A percentile compares a stretch with the other conserved stretches of the same genome.
phyloP scores from a whole-genome alignment of 306 rosid species.

The Pterocarpus santalinus region DNA sequence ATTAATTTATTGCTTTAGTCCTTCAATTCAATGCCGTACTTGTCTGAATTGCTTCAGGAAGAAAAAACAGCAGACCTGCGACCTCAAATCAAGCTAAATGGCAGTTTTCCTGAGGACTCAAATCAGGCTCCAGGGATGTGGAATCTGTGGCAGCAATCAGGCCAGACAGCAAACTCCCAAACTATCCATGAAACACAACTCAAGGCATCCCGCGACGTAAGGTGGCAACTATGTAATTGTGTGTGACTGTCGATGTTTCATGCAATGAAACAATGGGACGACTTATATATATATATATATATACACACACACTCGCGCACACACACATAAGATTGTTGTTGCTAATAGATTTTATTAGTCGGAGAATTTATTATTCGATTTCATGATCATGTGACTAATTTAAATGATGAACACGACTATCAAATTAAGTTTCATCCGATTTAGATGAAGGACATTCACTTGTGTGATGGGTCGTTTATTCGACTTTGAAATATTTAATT shows the following conservation, averaged over 20 bases:
- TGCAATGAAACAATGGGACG: too few species aligned
- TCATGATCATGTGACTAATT: too few species aligned
- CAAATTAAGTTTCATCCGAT: too few species aligned
- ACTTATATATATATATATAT: too few species aligned
- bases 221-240: slow-evolving; percentile 82
- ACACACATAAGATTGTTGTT: too few species aligned
- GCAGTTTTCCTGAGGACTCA: slow-evolving; percentile 47
- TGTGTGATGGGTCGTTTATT: too few species aligned
- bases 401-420: too few species aligned
- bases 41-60: slow-evolving; percentile 54
- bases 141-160: slow-evolving; percentile 51
- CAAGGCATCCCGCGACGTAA: slow-evolving; percentile 99
- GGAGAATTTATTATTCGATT: too few species aligned
- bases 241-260: neutral
- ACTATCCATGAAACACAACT: slow-evolving; percentile 75
- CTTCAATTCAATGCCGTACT: neutral
- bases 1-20: neutral
- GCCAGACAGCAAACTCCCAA: slow-evolving; percentile 42
- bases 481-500: too few species aligned
- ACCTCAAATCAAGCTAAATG: slow-evolving; percentile 66
- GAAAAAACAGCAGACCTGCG: slow-evolving; percentile 61
- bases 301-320: too few species aligned
- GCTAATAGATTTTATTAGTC: too few species aligned
- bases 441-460: too few species aligned
- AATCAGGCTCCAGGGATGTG: slow-evolving; percentile 45